Evolutionary conservation across 257 asterid species (phyloP), one percentile per base, ranked within the genome.

Genomic region (Solanum okadae): DNA sequence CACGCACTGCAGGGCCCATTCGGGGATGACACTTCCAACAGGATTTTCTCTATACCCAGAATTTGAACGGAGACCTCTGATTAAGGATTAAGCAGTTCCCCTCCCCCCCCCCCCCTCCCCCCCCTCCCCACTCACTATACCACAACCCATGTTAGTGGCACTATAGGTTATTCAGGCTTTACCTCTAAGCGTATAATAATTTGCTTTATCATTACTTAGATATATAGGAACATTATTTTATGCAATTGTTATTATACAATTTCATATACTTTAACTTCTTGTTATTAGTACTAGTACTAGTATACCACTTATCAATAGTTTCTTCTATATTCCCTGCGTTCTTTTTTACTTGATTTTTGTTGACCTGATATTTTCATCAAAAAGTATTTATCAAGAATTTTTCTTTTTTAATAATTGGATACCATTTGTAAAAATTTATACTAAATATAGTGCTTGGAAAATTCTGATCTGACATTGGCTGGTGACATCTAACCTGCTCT

Each of bases 21-120:
- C 1, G 0, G 22, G 1, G 8, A 49, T 49, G 61, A 49, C 61
- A 49, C 22, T 15, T 49, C 20, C 8, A 49, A 49, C 1, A 49
- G 0, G 3, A 49, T 49, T 49, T 14, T 49, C 22, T 15, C 22
- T 2, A 15, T 15, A 49, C 0, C 8, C 3, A 49, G 8, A 5
- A 15, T 49, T 49, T 49, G 5, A 49, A 49, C 59, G 8, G 20
- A 49, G 59, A 49, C 22, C 8, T 14, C 59, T 49, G 7, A 49
- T 49, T 49, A 49, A 49, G 7, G 22, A 49, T 49, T 2, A 49
- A 15, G 8, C 22, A 15, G 7, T 49, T 8, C 40, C 40, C 40
- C 9, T n/a, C 40, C 7, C 7, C 44, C 46, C 46, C 46, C 10
- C 40, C 40, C 38, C 38, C 2, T 9, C 38, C 8, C 38, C 2